Conservation (phyloP, 176 grass and related monocot species). For the Cenchrus fungigraminus region DNA sequence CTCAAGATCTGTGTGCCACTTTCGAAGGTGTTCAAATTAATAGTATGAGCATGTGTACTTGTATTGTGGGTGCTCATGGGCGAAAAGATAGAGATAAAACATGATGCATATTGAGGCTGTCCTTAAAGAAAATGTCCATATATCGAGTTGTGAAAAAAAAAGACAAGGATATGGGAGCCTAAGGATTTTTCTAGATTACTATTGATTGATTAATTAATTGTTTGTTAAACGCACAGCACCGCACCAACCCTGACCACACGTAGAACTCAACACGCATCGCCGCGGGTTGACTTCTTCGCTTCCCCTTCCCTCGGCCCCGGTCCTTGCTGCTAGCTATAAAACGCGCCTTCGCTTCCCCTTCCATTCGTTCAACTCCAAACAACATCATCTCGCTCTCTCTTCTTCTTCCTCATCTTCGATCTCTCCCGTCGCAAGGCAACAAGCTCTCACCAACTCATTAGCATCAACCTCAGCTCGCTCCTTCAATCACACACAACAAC, state of each 20-base stretch:
- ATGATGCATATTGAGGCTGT: background rate
- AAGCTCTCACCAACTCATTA: background rate
- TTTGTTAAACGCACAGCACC: conserved; percentile 1
- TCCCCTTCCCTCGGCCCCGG: background rate
- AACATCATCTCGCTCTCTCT: background rate
- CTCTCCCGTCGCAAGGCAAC: background rate
- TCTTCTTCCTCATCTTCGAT: background rate
- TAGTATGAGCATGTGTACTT: too few relatives aligned
- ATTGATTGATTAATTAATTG: background rate
- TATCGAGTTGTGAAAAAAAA: background rate
- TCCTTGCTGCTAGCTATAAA: conserved; percentile 40
- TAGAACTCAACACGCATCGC: conserved; percentile 27
- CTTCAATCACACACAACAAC: background rate
- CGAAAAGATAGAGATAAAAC: background rate
- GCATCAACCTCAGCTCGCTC: background rate
- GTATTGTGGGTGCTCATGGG: too few relatives aligned
- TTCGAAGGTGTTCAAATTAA: too few relatives aligned
- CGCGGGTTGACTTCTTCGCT: conserved; percentile 46
- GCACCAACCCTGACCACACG: conserved; percentile 21
- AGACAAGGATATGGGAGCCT: background rate
- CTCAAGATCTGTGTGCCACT: too few relatives aligned
- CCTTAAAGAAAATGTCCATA: too few relatives aligned
- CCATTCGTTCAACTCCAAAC: conserved; percentile 21
- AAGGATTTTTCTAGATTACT: background rate
- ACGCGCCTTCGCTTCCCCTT: background rate